Conservation (phyloP, 2,329 filamentous ascomycete species). For the Paraphaeosphaeria sporulosa region DNA sequence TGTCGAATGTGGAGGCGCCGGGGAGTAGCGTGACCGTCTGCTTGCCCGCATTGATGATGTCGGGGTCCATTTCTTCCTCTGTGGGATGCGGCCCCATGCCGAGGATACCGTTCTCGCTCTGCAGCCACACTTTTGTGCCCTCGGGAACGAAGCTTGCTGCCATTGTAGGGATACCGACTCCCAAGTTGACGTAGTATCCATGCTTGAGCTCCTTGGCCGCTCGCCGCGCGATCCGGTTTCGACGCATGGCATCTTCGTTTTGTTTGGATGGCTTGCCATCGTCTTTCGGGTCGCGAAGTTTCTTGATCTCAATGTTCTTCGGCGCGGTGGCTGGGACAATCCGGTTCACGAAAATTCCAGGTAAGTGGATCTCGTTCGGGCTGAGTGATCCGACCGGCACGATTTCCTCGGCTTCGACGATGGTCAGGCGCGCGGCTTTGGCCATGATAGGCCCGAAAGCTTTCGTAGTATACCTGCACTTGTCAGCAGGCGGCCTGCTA, state of each 20-base stretch:
- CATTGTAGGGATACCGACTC: slow-evolving; percentile 92
- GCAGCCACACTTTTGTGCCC: slow-evolving; percentile 62
- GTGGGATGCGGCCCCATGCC: slow-evolving; percentile 55
- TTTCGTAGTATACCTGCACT: slow-evolving; percentile 46
- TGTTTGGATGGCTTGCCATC: slow-evolving; percentile 18
- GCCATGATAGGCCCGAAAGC: slow-evolving; percentile 68
- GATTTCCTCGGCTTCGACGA: slow-evolving; percentile 94
- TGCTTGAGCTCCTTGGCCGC: slow-evolving; percentile 94
- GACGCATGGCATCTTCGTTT: slow-evolving; percentile 40
- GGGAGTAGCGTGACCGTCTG: slow-evolving; percentile 87
- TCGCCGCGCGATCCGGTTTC: slow-evolving; percentile 82
- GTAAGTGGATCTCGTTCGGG: slow-evolving; percentile 82
- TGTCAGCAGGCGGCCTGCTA: background rate
- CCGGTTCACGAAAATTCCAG: slow-evolving; percentile 90
- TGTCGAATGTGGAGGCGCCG: slow-evolving; percentile 82
- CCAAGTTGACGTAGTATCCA: slow-evolving; percentile 92
- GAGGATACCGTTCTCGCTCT: slow-evolving; percentile 64
- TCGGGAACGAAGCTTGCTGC: slow-evolving; percentile 77
- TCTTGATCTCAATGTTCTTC: slow-evolving; percentile 75
- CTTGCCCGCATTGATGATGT: slow-evolving; percentile 92
- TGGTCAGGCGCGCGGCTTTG: slow-evolving; percentile 87
- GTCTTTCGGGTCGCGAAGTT: slow-evolving; percentile 33
- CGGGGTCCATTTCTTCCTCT: slow-evolving; percentile 78
- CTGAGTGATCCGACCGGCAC: slow-evolving; percentile 87
- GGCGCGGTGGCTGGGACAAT: slow-evolving; percentile 80